These are phyloP conservation scores for Leptographium wingfieldii DNA, from an alignment of 2,329 filamentous ascomycete species.

Conservation along the genomic window DNA sequence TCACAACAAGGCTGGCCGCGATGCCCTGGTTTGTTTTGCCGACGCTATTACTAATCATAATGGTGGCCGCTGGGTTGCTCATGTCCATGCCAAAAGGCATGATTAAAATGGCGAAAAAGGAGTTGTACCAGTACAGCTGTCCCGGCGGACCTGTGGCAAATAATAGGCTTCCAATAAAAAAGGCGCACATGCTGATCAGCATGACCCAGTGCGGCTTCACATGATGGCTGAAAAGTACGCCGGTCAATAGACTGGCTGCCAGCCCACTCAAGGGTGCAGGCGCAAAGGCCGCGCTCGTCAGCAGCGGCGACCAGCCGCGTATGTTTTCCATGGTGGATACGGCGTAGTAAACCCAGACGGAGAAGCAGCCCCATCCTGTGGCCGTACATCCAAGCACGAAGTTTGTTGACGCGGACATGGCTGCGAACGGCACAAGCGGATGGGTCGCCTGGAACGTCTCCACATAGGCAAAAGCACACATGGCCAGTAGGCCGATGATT, in stretches of 20 bases:
- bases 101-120: conserved; percentile 45
- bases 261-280: conserved; percentile 31
- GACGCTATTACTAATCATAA: conserved; percentile 44
- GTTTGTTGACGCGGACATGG: conserved; percentile 29
- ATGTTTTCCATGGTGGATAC: conserved; percentile 24
- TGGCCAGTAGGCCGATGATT: conserved; percentile 22
- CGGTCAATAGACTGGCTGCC: conserved; percentile 30
- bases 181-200: conserved; percentile 29
- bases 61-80: conserved; percentile 48
- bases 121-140: conserved; percentile 52
- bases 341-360: conserved; percentile 27
- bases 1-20: conserved; percentile 44
- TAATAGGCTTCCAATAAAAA: conserved; percentile 29
- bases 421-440: conserved; percentile 38
- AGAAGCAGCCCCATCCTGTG: conserved; percentile 29
- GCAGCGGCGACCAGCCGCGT: conserved; percentile 27
- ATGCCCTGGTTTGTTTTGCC: conserved; percentile 32
- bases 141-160: conserved; percentile 34
- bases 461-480: conserved; percentile 38
- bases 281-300: conserved; percentile 30
- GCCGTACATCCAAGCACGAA: conserved; percentile 37
- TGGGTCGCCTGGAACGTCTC: conserved; percentile 27
- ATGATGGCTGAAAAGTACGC: conserved; percentile 25
- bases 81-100: conserved; percentile 56
- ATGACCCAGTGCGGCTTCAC: conserved; percentile 28